Evolutionary conservation across 768 basidiomycete species (phyloP), one percentile per base, ranked within the genome.

Genomic region (Russula sp.): DNA sequence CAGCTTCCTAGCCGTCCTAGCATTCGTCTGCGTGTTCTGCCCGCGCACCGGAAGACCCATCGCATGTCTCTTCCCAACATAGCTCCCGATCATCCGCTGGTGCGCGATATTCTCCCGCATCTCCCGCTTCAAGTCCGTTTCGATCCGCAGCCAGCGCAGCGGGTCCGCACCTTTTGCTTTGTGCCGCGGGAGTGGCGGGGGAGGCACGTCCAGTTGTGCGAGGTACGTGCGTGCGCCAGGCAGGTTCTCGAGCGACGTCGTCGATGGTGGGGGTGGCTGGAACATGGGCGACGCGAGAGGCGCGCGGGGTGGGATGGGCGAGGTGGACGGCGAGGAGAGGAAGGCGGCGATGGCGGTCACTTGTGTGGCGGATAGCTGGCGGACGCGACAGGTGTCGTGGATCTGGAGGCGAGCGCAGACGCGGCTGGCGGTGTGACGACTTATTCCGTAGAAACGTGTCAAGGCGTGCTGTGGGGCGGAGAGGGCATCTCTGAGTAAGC

Each of bases 21-120:
- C 94, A 71, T 98, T 98, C 59, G 82, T 87, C 74, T 86, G 87
- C 4, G 95, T 98, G 59, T 88, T 88, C 76, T 98, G 96, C 61
- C 96, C 96, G 74, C 96, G 83, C 64, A 98, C 96, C 3, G 96
- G 96, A 50, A 96, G 75, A 62, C 87, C 84, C 87, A 94, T 92
- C 8, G 93, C 93, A 73, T 98, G 96, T 74, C 94, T 79, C 78
- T 85, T 85, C 55, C 97, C 97, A 55, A 92, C 85, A 74, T 96
- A 95, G 68, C 89, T 93, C 53, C 96, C 96, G 74, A 98, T 94
- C 82, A 89, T 89, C 65, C 92, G 80, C 75, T 94, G 86, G 76
- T 97, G 94, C 6, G 84, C 86, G 73, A 99, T 95, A 73, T 98
- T 94, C 73, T 92, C 92, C 76, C 86, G 83, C 70, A 95, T 80